A percentile compares a stretch with the other conserved stretches of the same genome.
These are phyloP conservation scores for Candida suzukii DNA, from an alignment of 805 yeast species.

Conservation along the genomic window DNA sequence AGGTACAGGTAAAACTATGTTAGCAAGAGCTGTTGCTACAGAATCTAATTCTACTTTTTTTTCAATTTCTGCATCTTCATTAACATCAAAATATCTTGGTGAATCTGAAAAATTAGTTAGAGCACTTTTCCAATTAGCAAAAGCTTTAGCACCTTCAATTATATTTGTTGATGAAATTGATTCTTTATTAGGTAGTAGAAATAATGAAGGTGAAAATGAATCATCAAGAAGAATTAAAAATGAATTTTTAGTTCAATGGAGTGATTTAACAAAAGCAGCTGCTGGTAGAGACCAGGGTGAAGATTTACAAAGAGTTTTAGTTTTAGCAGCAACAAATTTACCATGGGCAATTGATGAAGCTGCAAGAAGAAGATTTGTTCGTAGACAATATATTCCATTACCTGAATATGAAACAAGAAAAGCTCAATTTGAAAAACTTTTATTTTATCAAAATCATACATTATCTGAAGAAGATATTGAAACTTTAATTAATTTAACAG, in stretches of 20 bases:
- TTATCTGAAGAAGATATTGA: constrained; percentile 57
- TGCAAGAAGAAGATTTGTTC: constrained; percentile 86
- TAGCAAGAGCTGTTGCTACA: constrained; percentile 93
- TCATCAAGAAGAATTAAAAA: constrained; percentile 85
- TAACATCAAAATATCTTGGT: constrained; percentile 83
- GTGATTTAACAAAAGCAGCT: constrained; percentile 82
- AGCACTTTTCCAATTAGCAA: constrained; percentile 80
- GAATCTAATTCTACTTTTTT: constrained; percentile 92
- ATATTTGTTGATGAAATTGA: constrained; percentile 96
- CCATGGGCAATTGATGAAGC: constrained; percentile 99
- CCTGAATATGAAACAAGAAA: constrained; percentile 82
- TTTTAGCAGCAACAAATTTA: constrained; percentile 88
- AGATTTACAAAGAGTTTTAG: constrained; percentile 65
- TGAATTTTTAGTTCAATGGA: constrained; percentile 93
- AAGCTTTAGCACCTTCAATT: constrained; percentile 82
- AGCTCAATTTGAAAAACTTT: constrained; percentile 59
- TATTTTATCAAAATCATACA: constrained; percentile 67
- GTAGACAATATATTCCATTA: constrained; percentile 87
- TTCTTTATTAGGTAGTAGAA: constrained; percentile 73
- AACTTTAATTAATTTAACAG: constrained; percentile 56
- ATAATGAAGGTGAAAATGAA: constrained; percentile 68
- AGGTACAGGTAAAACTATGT: constrained; percentile 98
- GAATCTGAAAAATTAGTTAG: constrained; percentile 91
- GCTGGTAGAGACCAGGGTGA: constrained; percentile 56
- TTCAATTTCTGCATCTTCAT: constrained; percentile 82